phyloP scores from a whole-genome alignment of 2,329 filamentous ascomycete species.

The Calonectria ilicicola region DNA sequence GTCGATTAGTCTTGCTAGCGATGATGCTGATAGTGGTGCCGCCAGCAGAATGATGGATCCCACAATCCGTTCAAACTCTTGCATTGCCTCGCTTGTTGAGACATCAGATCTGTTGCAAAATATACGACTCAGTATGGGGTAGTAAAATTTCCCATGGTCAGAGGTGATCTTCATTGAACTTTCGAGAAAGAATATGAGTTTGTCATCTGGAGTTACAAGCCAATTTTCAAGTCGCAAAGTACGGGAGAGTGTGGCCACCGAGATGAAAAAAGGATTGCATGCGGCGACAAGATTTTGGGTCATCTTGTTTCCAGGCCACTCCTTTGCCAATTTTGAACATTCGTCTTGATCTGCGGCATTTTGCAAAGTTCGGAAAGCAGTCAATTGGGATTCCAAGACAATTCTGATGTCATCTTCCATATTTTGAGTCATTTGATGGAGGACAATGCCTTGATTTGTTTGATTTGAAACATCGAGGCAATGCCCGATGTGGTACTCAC shows the following conservation, averaged over 20 bases:
- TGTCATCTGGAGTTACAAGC: neutral
- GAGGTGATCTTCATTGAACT: slow-evolving; percentile 10
- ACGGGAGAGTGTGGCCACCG: slow-evolving; percentile 46
- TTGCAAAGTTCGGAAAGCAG: slow-evolving; percentile 32
- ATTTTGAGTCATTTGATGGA: neutral
- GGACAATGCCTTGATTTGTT: neutral
- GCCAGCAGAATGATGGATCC: slow-evolving; percentile 4
- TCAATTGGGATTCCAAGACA: slow-evolving; percentile 37
- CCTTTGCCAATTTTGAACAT: slow-evolving; percentile 20
- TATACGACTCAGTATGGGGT: neutral
- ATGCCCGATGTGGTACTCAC: slow-evolving; percentile 49
- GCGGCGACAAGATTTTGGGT: slow-evolving; percentile 38
- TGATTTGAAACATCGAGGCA: neutral
- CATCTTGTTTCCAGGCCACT: slow-evolving; percentile 44
- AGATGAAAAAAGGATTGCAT: slow-evolving; percentile 49
- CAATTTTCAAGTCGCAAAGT: slow-evolving; percentile 41
- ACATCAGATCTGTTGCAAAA: neutral
- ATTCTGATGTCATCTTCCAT: neutral
- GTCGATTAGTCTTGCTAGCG: neutral
- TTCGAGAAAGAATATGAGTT: slow-evolving; percentile 3
- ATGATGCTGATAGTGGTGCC: neutral
- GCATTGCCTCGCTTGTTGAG: neutral
- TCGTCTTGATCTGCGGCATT: slow-evolving; percentile 25
- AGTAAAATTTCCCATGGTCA: slow-evolving; percentile 26
- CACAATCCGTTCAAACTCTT: neutral